Evolutionary conservation across 306 rosid species (phyloP), one percentile per base, ranked within the genome.

Genomic region (Macrotyloma uniflorum): DNA sequence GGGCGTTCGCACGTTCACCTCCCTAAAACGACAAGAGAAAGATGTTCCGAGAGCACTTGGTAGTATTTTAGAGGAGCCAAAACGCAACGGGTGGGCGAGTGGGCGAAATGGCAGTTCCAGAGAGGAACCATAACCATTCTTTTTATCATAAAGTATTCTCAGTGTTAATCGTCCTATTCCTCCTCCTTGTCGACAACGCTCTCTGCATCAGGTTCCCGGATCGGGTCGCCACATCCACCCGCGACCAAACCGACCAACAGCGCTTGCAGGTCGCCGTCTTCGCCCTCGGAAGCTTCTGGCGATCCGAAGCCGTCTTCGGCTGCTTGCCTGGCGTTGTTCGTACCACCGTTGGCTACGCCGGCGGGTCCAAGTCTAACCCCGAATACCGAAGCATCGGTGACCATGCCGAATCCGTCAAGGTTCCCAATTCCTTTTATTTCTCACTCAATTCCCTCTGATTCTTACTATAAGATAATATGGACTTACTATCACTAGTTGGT

Each of bases 251-350:
- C 6, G 84, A 67, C 76, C 79, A 80, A 74, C 82, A 72, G 9
- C 84, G 77, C 69, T 61, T 91, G 74, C 85, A 82, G 69, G 84
- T 86, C 0, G 93, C 96, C 2, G 89, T 88, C 70, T 95, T 95
- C 81, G 88, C 98, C 68, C 89, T 95, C 33, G 98, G 98, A 53
- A 82, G 98, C 86, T 92, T 95, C 91, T 95, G 98, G 98, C 88
- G 98, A 86, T 91, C 98, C 7, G 98, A 95, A 83, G 89, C 97
- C 30, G 90, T 89, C 4, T 95, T 95, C 30, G 98, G 98, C 5
- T 92, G 98, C 87, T 77, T 95, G 57, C 87, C 88, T 12, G 98
- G 98, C 22, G 98, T 95, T 50, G 59, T 88, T 24, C 88, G 90
- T 32, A 92, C 98, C 67, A 89, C 97, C 38, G 96, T 76, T 4